Evolutionary conservation across 192 early-diverging fungal genomes (phyloP), one percentile per base, ranked within the genome.

Genomic region (Coemansia sp.): DNA sequence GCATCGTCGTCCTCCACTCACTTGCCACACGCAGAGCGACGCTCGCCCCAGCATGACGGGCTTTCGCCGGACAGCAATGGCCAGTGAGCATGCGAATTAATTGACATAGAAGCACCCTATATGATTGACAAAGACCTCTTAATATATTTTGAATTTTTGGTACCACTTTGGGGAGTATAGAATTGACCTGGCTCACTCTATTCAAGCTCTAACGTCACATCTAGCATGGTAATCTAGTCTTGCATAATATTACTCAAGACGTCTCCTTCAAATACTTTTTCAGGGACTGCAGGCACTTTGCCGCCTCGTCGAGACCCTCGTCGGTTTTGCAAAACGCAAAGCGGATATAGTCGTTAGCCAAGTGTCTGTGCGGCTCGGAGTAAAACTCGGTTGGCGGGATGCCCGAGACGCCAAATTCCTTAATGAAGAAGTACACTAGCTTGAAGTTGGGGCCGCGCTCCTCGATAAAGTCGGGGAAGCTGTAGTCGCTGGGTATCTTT

Each of bases 281-380:
- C 36, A 93, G 68, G 41, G 82, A 84, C 55, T 84, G 73, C 35
- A 97, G 76, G 52, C 88, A 77, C 59, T 82, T 84, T 1, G 78
- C 90, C 33, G 92, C 94, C 8, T 86, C 84, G 8, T 93, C 86
- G 26, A 98, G 66, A 31, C 89, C 90, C 48, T 93, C 89, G 61
- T 90, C 88, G 6, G 88, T 92, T 81, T 98, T 98, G 84, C 94
- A 96, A 66, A 94, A 98, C 25, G 94, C 94, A 65, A 98, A 96
- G 35, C 95, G 84, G 13, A 91, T 90, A 67, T 89, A 89, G 65
- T 92, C 67, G 36, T 90, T 86, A 3, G 90, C 92, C 53, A 92
- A 65, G 6, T 73, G 37, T 59, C 82, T 83, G 72, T 91, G 89
- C 18, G 79, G 80, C 37, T 76, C 84, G 41, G 87, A 89, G 69